A percentile compares a stretch with the other conserved stretches of the same genome.
Conservation (phyloP, 2,329 filamentous ascomycete species). For the Elsinoe perseae region DNA sequence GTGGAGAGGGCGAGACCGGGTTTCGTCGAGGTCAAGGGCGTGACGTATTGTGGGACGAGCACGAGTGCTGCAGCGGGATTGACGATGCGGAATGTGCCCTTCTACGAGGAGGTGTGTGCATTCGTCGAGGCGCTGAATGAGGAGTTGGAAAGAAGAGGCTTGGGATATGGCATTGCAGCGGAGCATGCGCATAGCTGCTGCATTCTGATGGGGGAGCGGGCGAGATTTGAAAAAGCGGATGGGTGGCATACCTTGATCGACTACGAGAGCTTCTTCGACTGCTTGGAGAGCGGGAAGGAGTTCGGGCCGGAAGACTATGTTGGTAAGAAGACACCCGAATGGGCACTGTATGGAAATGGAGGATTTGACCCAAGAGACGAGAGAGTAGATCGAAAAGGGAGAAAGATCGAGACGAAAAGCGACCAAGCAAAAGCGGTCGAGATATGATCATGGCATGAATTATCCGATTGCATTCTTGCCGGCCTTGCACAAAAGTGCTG, state of each 20-base stretch:
- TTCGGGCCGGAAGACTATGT: conserved; percentile 90
- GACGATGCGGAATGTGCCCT: conserved; percentile 96
- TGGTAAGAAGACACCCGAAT: conserved; percentile 74
- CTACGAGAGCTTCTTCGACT: conserved; percentile 78
- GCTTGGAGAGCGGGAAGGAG: conserved; percentile 58
- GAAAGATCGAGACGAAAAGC: background rate
- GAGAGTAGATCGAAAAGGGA: conserved; percentile 76
- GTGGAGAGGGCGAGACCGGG: conserved; percentile 80
- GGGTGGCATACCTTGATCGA: conserved; percentile 91
- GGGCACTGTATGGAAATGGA: conserved; percentile 90
- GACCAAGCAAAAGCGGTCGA: background rate
- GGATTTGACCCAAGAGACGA: conserved; percentile 89
- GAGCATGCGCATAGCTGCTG: conserved; percentile 96
- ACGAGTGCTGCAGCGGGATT: conserved; percentile 76
- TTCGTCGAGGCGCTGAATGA: conserved; percentile 71
- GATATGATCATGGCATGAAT: background rate
- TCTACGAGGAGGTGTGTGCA: conserved; percentile 79
- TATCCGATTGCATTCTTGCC: too few species aligned
- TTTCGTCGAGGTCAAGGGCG: conserved; percentile 93
- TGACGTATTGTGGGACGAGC: conserved; percentile 91
- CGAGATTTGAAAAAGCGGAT: conserved; percentile 66
- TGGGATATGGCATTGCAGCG: conserved; percentile 83
- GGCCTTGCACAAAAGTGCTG: too few species aligned
- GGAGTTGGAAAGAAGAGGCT: conserved; percentile 59
- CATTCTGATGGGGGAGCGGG: conserved; percentile 68